A percentile compares a stretch with the other conserved stretches of the same genome.
These are phyloP conservation scores for Castanea crenata DNA, from an alignment of 306 rosid genomes.

Conservation along the genomic window DNA sequence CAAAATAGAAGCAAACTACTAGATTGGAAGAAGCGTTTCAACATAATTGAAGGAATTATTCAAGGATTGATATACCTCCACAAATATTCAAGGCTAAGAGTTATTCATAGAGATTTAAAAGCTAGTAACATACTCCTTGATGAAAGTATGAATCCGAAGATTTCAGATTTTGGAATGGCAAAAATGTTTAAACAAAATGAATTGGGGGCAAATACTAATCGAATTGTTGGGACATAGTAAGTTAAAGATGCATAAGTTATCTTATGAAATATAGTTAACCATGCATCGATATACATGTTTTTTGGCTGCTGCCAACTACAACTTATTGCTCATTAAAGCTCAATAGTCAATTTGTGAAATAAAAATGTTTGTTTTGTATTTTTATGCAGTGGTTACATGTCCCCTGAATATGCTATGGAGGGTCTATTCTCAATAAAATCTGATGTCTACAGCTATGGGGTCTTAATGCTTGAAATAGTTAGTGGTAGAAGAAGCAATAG, in stretches of 20 bases:
- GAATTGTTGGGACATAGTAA: conserved; percentile 8
- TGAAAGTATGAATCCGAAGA: conserved; percentile 23
- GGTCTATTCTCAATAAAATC: conserved; percentile 31
- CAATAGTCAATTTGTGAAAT: no score
- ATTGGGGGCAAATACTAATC: not conserved
- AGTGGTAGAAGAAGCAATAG: conserved; percentile 24
- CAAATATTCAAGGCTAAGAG: conserved; percentile 16
- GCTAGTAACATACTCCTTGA: conserved; percentile 25
- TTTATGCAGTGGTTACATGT: not conserved
- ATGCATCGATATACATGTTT: no score
- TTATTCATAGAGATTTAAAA: conserved; percentile 23
- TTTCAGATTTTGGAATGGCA: conserved; percentile 25
- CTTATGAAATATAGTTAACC: no score
- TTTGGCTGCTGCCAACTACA: no score
- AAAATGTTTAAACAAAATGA: not conserved
- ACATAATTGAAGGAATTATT: conserved; percentile 20
- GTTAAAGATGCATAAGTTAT: not conserved
- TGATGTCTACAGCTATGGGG: conserved; percentile 26
- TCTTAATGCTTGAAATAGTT: conserved; percentile 29
- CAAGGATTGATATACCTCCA: conserved; percentile 32
- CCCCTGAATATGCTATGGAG: conserved; percentile 23
- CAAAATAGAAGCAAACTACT: not conserved
- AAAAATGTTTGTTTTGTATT: not conserved
- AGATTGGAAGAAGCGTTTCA: conserved; percentile 25
- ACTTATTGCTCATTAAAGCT: no score